These are phyloP conservation scores for Wickerhamomyces xylosicus DNA, from an alignment of 805 yeast species.

Conservation along the genomic window DNA sequence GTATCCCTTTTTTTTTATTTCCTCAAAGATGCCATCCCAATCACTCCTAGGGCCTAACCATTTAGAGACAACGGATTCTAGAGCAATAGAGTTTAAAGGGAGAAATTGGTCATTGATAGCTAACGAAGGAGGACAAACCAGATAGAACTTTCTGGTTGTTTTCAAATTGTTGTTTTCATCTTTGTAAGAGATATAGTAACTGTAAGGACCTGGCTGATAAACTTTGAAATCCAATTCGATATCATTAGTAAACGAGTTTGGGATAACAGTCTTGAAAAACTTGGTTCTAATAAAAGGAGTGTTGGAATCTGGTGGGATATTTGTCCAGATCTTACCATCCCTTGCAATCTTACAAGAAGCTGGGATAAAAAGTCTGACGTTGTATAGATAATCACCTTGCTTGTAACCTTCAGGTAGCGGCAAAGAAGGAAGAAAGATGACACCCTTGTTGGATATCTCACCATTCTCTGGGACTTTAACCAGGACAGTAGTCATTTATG, in stretches of 20 bases:
- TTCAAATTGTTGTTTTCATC: slow-evolving; percentile 23
- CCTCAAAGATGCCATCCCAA: slow-evolving; percentile 61
- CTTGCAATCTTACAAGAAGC: slow-evolving; percentile 70
- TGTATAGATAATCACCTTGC: slow-evolving; percentile 33
- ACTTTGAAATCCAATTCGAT: slow-evolving; percentile 50
- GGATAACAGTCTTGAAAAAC: slow-evolving; percentile 41
- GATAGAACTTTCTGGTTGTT: slow-evolving; percentile 54
- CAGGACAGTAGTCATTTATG: slow-evolving; percentile 21
- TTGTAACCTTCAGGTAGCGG: slow-evolving; percentile 26
- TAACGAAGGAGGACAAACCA: slow-evolving; percentile 74
- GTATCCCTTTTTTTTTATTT: slow-evolving; percentile 67
- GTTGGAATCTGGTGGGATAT: slow-evolving; percentile 42
- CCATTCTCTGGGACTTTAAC: slow-evolving; percentile 25
- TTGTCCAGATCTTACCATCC: slow-evolving; percentile 64
- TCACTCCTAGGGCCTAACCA: slow-evolving; percentile 66
- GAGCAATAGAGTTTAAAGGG: slow-evolving; percentile 67
- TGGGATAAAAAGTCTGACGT: slow-evolving; percentile 51
- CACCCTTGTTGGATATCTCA: slow-evolving; percentile 27
- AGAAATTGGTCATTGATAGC: slow-evolving; percentile 42
- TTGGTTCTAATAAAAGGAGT: slow-evolving; percentile 44
- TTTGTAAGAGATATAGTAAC: slow-evolving; percentile 58
- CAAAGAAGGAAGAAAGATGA: slow-evolving; percentile 27
- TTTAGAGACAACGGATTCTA: slow-evolving; percentile 83
- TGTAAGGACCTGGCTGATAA: slow-evolving; percentile 67
- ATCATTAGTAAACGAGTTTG: slow-evolving; percentile 55